Conservation (phyloP, 2,329 filamentous ascomycete species). For the Onygenales sp. region DNA sequence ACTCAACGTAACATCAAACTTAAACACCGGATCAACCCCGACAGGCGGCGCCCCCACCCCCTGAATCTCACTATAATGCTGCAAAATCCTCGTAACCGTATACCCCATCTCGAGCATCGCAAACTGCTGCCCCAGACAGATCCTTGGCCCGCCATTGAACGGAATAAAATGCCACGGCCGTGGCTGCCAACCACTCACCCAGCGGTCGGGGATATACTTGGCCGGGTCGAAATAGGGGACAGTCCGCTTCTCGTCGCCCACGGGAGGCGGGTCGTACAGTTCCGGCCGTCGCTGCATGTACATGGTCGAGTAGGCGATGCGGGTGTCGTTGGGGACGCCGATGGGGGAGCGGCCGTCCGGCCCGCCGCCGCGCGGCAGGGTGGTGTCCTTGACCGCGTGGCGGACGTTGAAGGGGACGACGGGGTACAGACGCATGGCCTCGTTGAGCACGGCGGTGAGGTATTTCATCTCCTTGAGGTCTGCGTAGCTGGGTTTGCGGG, state of each 20-base stretch:
- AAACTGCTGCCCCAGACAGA: constrained; percentile 52
- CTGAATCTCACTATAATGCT: constrained; percentile 30
- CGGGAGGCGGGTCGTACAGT: constrained; percentile 33
- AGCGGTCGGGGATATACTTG: constrained; percentile 42
- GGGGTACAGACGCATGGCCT: constrained; percentile 69
- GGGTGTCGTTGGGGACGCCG: constrained; percentile 39
- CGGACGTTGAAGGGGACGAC: constrained; percentile 73
- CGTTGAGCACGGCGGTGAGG: constrained; percentile 60
- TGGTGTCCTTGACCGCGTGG: constrained; percentile 61
- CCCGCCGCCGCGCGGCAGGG: constrained; percentile 57
- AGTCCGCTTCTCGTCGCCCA: constrained; percentile 12
- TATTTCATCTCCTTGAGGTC: constrained; percentile 86
- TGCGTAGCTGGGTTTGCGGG: constrained; percentile 54
- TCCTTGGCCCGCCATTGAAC: constrained; percentile 44
- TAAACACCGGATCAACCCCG: constrained; percentile 27
- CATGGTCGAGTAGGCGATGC: constrained; percentile 42
- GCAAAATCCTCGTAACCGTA: constrained; percentile 34
- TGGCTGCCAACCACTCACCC: constrained; percentile 41
- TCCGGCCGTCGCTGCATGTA: constrained; percentile 43
- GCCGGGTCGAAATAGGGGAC: constrained; percentile 31
- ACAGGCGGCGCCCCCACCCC: constrained; percentile 20
- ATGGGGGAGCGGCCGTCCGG: constrained; percentile 36
- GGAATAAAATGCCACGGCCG: constrained; percentile 47
- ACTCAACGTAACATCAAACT: constrained; percentile 30
- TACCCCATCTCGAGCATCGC: constrained; percentile 51